Evolutionary conservation across 352 stramenopile genomes (phyloP), one percentile per base, ranked within the genome.

Genomic region (Globisporangium lucens): DNA sequence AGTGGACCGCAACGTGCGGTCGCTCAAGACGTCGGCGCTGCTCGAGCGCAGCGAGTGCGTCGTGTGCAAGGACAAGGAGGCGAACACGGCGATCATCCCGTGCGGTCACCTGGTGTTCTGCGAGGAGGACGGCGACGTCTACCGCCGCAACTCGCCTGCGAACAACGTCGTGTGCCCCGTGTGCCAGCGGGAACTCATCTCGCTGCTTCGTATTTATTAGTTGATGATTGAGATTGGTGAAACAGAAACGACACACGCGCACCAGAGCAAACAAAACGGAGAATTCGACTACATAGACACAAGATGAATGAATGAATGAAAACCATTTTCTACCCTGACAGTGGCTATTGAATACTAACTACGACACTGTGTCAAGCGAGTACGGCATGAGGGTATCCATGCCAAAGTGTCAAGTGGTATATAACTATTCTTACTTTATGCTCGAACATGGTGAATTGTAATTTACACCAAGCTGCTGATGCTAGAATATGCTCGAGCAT

Each of bases 31-130:
- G 58, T 75, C 77, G 35, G 78, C 85, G 15, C 67, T 83, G 20
- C 73, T 90, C 0, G 83, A 91, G 55, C 75, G 78, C 59, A 88
- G 72, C 60, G 87, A 95, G 69, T 95, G 87, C 69, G 79, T 95
- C 60, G 70, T 95, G 64, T 95, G 87, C 76, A 90, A 91, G 65
- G 87, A 95, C 63, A 76, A 76, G 36, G 68, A 80, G 38, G 83
- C 87, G 0, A 86, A 90, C 58, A 91, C 79, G 36, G 87, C 87
- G 5, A 75, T 95, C 46, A 85, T 93, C 59, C 87, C 87, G 51
- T 95, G 87, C 51, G 87, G 87, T n/a, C 87, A 95, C 53, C 52
- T 95, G 52, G 91, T 85, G 61, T 95, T 95, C 65, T 95, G 87
- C 71, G 82, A 95, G 33, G 72, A 90, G n/a, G 87, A 95, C 69